Evolutionary conservation across 257 asterid genomes (phyloP).

Genomic region (Solanum medicagineum): DNA sequence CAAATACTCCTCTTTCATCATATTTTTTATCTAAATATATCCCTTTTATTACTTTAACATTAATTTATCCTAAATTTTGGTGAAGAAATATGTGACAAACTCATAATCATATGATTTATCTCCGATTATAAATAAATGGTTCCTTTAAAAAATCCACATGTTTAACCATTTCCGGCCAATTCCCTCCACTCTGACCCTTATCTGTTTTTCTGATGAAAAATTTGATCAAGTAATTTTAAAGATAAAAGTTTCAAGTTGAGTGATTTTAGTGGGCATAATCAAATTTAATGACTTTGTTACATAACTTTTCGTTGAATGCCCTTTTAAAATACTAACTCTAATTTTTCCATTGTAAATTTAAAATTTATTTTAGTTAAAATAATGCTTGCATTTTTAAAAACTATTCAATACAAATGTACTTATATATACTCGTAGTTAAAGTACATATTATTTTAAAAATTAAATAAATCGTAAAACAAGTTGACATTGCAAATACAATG

Average conservation of each 20-base stretch:
- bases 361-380: background rate
- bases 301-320: background rate
- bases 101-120: background rate
- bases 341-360: background rate
- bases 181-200: background rate
- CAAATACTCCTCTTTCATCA: background rate
- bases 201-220: background rate
- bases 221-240: background rate
- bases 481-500: background rate
- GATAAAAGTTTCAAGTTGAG: background rate
- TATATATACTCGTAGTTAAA: too few species aligned
- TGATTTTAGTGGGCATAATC: background rate
- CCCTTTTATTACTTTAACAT: background rate
- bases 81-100: background rate
- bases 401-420: too few species aligned
- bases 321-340: background rate
- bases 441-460: background rate
- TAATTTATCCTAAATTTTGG: background rate
- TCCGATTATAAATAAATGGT: background rate
- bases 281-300: background rate
- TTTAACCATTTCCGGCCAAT: background rate
- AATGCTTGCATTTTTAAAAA: background rate
- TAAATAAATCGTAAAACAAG: background rate
- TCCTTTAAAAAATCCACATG: background rate
- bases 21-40: background rate